Evolutionary conservation across 2,329 filamentous ascomycete genomes (phyloP).

Genomic region (Myriosclerotinia scirpicola): DNA sequence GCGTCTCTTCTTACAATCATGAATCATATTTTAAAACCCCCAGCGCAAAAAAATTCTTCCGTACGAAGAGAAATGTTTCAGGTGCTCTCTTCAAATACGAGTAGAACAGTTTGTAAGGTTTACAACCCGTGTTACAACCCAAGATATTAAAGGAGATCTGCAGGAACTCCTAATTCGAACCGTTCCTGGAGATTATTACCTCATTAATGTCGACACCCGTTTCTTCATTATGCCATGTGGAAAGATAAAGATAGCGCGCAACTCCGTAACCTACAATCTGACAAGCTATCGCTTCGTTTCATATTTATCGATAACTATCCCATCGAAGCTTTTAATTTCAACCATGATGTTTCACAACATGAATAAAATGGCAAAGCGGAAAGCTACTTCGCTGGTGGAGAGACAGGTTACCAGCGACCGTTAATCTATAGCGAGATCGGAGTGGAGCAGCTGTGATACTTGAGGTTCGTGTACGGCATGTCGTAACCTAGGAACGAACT

Average conservation of each 20-base stretch:
- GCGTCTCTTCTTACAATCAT: too few relatives aligned
- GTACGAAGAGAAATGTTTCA: constrained; percentile 12
- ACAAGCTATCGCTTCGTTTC: constrained; percentile 9
- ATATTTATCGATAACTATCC: constrained; percentile 5
- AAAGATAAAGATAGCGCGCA: background rate
- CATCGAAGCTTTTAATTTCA: background rate
- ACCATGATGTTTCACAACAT: background rate
- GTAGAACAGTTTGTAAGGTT: background rate
- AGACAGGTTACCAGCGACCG: background rate
- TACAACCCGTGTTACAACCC: background rate
- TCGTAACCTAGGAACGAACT: background rate
- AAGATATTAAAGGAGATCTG: constrained; percentile 3
- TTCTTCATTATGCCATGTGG: background rate
- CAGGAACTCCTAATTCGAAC: constrained; percentile 15
- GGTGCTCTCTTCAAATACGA: background rate
- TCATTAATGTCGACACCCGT: background rate
- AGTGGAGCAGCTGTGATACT: constrained; percentile 6
- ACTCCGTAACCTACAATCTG: too few relatives aligned
- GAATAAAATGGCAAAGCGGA: constrained; percentile 1
- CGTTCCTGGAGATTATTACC: constrained; percentile 6
- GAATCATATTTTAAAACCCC: background rate
- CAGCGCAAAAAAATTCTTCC: background rate
- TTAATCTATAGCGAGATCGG: constrained; percentile 1
- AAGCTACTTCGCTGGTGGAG: constrained; percentile 6
- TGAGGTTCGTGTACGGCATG: background rate